These are phyloP conservation scores for Candida sanyaensis DNA, from an alignment of 1,139 yeast genomes.

Conservation along the genomic window DNA sequence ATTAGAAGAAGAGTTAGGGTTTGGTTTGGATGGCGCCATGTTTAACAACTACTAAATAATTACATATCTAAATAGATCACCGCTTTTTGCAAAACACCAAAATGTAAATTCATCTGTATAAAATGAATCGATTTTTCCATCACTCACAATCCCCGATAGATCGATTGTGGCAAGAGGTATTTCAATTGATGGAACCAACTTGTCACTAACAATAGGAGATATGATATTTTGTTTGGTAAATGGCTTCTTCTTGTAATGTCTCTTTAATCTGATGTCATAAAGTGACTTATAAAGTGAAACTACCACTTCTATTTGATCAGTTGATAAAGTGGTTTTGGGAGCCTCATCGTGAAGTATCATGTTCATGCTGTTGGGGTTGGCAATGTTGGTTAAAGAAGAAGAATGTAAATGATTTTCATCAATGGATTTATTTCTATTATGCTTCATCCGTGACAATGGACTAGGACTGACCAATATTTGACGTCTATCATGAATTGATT, in stretches of 20 bases:
- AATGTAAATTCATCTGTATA: conserved; percentile 38
- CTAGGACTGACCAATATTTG: conserved; percentile 14
- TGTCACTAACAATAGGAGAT: conserved; percentile 43
- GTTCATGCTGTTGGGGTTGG: conserved; percentile 13
- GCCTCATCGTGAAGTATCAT: conserved; percentile 11
- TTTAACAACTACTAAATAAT: conserved; percentile 14
- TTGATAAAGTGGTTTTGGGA: conserved; percentile 1
- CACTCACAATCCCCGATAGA: conserved; percentile 30
- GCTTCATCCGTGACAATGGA: conserved; percentile 13
- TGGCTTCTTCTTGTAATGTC: conserved; percentile 23
- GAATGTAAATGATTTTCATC: conserved; percentile 9
- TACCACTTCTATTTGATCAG: conserved; percentile 23
- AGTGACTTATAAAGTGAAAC: conserved; percentile 36
- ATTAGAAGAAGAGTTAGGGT: conserved; percentile 49
- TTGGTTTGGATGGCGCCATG: conserved; percentile 45
- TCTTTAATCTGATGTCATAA: conserved; percentile 34
- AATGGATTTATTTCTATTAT: conserved; percentile 8
- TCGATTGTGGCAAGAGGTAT: conserved; percentile 39
- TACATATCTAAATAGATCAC: conserved; percentile 47
- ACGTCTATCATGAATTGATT: conserved; percentile 14
- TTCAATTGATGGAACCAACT: conserved; percentile 42
- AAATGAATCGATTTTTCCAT: conserved; percentile 49
- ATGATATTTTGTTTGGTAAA: conserved; percentile 25
- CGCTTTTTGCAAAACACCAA: conserved; percentile 56
- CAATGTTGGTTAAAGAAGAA: conserved; percentile 13